Percentiles rank a stretch among this genome's conserved stretches.
phyloP scores from a whole-genome alignment of 306 rosid species.

The Prosopis cineraria region DNA sequence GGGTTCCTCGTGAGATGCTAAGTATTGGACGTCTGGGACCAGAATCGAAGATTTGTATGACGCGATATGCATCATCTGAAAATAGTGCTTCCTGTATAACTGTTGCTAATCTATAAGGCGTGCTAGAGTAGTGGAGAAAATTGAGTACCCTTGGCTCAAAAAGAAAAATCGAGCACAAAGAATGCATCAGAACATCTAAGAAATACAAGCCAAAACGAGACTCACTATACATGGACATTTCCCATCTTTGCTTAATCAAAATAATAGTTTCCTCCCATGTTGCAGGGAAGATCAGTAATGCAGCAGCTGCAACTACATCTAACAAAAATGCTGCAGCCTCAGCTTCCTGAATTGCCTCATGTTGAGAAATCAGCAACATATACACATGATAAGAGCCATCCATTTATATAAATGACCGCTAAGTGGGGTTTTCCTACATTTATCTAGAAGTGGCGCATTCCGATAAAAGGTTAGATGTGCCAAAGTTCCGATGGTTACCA shows the following conservation, averaged over 20 bases:
- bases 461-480: constrained; percentile 56
- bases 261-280: constrained; percentile 27
- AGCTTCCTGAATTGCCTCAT: constrained; percentile 34
- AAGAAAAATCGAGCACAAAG: neutral
- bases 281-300: constrained; percentile 11
- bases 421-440: constrained; percentile 7
- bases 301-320: constrained; percentile 47
- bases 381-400: constrained; percentile 19
- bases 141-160: neutral
- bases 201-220: neutral
- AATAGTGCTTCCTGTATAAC: no score
- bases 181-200: neutral
- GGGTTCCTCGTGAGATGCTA: no score
- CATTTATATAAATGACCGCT: constrained; percentile 8
- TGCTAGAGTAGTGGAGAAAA: neutral
- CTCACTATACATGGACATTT: neutral
- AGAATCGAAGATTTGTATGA: no score
- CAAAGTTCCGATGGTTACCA: constrained; percentile 89
- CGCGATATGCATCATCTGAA: no score
- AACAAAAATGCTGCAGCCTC: constrained; percentile 66
- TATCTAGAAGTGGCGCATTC: constrained; percentile 45
- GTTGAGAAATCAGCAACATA: constrained; percentile 11
- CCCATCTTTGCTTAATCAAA: neutral
- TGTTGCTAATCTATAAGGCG: neutral
- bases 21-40: no score